A percentile compares a stretch with the other conserved stretches of the same genome.
phyloP scores from a whole-genome alignment of 2,329 filamentous ascomycete species.

The Rhexocercosporidium sp. region DNA sequence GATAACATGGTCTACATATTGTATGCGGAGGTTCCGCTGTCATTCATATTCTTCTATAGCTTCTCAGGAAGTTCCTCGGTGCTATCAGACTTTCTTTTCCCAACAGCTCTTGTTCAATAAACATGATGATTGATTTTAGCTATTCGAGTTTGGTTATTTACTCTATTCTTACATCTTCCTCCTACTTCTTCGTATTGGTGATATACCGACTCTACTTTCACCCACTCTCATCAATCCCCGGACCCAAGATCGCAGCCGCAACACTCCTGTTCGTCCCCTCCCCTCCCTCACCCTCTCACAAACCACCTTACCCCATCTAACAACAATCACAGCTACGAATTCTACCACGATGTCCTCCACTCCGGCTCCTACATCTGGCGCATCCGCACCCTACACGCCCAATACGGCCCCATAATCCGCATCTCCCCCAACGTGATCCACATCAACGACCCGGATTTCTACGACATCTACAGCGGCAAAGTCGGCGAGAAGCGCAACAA shows the following conservation, averaged over 20 bases:
- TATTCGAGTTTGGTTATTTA: not conserved
- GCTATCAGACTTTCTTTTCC: too few species aligned
- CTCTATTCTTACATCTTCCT: not conserved
- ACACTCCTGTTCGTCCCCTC: not conserved
- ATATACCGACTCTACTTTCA: not conserved
- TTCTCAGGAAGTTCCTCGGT: too few species aligned
- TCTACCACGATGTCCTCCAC: conserved; percentile 35
- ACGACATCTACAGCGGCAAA: conserved; percentile 41
- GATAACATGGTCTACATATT: too few species aligned
- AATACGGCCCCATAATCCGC: conserved; percentile 46
- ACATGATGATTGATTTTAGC: not conserved
- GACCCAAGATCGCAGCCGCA: not conserved
- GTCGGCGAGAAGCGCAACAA: conserved; percentile 22
- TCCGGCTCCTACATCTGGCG: conserved; percentile 42
- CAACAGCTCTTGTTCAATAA: not conserved
- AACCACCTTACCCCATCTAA: not conserved
- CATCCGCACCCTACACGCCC: conserved; percentile 49
- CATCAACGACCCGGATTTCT: conserved; percentile 44
- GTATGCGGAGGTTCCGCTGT: too few species aligned
- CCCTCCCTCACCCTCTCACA: not conserved
- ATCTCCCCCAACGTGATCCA: conserved; percentile 48
- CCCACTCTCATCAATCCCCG: not conserved
- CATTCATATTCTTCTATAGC: too few species aligned
- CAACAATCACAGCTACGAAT: conserved; percentile 35
- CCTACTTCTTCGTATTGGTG: not conserved